Evolutionary conservation across 2,329 filamentous ascomycete species (phyloP), one percentile per base, ranked within the genome.

Genomic region (Stachybotrys elegans): DNA sequence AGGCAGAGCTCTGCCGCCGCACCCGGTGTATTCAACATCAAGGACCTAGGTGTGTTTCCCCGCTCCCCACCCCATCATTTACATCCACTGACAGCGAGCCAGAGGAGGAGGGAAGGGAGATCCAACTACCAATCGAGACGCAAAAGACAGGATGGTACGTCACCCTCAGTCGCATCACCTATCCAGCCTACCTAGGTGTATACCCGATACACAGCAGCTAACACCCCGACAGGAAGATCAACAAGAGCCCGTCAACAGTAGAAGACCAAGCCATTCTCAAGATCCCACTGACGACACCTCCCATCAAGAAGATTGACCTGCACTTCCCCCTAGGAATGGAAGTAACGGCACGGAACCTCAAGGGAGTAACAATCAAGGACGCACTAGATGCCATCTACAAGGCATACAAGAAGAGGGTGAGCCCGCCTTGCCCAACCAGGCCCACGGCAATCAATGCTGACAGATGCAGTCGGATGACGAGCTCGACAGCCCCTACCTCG

Each of bases 351-450:
- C 81, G 92, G 60, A 97, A 96, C 70, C 73, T 91, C 57, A 92
- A 91, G 69, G 92, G 92, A 45, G 90, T 97, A 55, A 97, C 92
- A 45, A 92, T 97, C 76, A 96, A 96, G 76, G 92, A 97, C 68
- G 90, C 90, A 46, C 65, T 95, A 66, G 91, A 96, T 66, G 92
- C 89, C 59, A 96, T 97, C 70, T 77, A 95, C 78, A 96, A 95
- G 76, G 81, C 87, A 57, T 95, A 88, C 77, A 95, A 94, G 80
- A 96, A 96, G 82, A 86, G 91, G 80, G 92, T 91, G 69, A 25
- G 25, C 40, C 31, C 13, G 14, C 22, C 22, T 25, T 6, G 39
- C 31, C 20, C 32, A 35, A 11, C 8, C n/a, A 7, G 5, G 16
- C 6, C 16, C 19, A 36, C n/a, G 14, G 19, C 7, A 4, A 4